Evolutionary conservation across 805 yeast species (phyloP), one percentile per base, ranked within the genome.

Genomic region (Sugiyamaella smithiae): DNA sequence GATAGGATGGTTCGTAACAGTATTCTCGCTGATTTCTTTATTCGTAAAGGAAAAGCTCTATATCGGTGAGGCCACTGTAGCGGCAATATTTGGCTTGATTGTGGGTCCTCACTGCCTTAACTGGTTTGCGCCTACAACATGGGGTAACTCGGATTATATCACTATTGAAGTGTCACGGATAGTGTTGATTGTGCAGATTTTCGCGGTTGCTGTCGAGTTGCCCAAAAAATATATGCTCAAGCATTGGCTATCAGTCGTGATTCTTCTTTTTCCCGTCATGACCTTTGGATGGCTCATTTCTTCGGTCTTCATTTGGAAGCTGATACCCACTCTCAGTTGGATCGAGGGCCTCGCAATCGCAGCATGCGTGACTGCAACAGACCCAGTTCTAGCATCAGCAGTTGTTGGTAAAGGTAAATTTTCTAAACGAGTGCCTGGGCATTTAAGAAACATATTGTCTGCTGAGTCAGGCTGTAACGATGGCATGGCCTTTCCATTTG

Each of bases 401-500:
- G 96, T 89, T 32, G 96, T 89, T 8, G 96, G 96, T 65, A 89
- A 86, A 59, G 96, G 96, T 56, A 86, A 87, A 63, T 89, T 89
- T 64, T 96, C 96, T 11, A 80, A 79, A 60, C 77, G 96, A 48
- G 95, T 89, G 14, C 95, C 96, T 1, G 96, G 95, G n/a, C 97
- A 89, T 67, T 73, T 89, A 68, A 75, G 95, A 57, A 85, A 88
- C 61, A 67, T 89, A 41, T 70, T 90, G 22, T 79, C 90, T 25
- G 95, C 96, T 0, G 95, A 88, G 59, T 84, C 91, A 0, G 95
- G 90, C 2, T 85, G 96, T 64, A 89, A 89, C 66, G 97, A 89
- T 62, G 97, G 97, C 38, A 84, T 89, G 93, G 97, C 97, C 0
- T 89, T 87, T 62, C 97, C 97, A 0, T 89, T 89, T 62, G 85